Base-by-base conservation (phyloP, 192 early-diverging fungal genomes). In the Lobosporangium transversale region DNA sequence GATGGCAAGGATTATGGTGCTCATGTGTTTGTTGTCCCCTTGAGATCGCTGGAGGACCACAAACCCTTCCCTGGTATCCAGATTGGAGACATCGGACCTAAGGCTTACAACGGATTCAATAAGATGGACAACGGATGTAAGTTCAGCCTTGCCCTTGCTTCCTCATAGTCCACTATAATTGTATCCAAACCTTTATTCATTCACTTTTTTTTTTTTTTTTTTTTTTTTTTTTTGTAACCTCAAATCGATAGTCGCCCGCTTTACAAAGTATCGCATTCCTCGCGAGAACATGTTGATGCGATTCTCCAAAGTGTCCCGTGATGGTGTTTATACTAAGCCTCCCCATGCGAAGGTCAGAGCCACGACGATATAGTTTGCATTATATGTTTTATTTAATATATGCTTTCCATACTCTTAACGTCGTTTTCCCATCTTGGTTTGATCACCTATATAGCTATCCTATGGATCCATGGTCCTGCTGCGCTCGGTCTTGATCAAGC, bases 221-320 rank as follows among this genome's bases (percentile, higher is more conserved):
- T 17, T 21, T 12, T 85, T 87, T 53, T 78, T 33, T 18, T 5
- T 27, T 33, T 21, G 15, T 35, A 3, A 61, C 89, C n/a, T n/a
- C n/a, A n/a, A n/a, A n/a, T n/a, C n/a, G n/a, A n/a, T n/a, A n/a
- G 80, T 55, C 79, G 47, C 63, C 55, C 91, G 92, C 59, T 93
- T 95, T 74, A 93, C 88, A 17, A 74, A 90, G 66, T 92, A 94
- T 14, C 84, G 80, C 21, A 83, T 90, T 26, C 86, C 89, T 23
- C 86, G 86, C 58, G 81, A 83, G n/a, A 71, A 84, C 65, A 85
- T 91, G 73, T 68, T 91, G 21, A 84, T 85, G 70, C 79, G 83
- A 3, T 88, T 83, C 71, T 83, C 89, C 17, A 80, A 84, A 31
- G 85, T 91, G 12, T 80, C 81, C 21, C 73, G 79, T 17, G 68